Conservation (phyloP, 768 basidiomycete species). For the Cubamyces sp. region DNA sequence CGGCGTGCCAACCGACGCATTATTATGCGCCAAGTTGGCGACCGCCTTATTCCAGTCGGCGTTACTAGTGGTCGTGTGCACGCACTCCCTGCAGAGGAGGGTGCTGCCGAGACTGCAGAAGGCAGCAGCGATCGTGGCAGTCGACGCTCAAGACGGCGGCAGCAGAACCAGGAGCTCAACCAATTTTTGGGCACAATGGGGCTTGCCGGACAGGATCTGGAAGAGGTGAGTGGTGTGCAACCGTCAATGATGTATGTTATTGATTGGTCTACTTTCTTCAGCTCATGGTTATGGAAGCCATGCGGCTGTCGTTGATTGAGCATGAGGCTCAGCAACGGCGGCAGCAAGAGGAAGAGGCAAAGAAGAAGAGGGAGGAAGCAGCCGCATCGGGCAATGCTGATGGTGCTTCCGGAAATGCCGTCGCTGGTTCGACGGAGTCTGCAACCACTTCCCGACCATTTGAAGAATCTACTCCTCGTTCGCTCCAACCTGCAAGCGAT, state of each 20-base stretch:
- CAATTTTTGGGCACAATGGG: conserved; percentile 66
- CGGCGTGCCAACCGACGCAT: conserved; percentile 94
- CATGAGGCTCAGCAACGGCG: conserved; percentile 92
- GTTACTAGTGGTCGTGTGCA: conserved; percentile 89
- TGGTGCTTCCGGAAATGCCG: conserved; percentile 35
- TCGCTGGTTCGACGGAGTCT: conserved; percentile 28
- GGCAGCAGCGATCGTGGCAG: conserved; percentile 40
- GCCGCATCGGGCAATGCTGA: conserved; percentile 33
- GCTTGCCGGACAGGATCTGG: conserved; percentile 84
- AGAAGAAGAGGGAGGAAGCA: conserved; percentile 43
- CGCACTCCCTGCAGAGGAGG: conserved; percentile 64
- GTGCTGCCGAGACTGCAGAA: conserved; percentile 46
- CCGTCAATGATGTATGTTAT: background rate
- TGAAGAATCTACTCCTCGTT: background rate
- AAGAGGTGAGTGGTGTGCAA: conserved; percentile 67
- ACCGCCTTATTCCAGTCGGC: conserved; percentile 95
- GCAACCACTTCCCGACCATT: background rate
- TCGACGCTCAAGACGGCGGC: conserved; percentile 63
- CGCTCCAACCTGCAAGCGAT: background rate
- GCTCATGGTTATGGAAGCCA: conserved; percentile 99
- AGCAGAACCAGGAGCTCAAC: conserved; percentile 61
- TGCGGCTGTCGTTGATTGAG: conserved; percentile 92
- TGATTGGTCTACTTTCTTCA: conserved; percentile 36
- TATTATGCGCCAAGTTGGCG: conserved; percentile 98
- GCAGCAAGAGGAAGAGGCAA: conserved; percentile 70